Evolutionary conservation across 78 protist species (phyloP).

Genomic region (Creolimax fragrantissima): DNA sequence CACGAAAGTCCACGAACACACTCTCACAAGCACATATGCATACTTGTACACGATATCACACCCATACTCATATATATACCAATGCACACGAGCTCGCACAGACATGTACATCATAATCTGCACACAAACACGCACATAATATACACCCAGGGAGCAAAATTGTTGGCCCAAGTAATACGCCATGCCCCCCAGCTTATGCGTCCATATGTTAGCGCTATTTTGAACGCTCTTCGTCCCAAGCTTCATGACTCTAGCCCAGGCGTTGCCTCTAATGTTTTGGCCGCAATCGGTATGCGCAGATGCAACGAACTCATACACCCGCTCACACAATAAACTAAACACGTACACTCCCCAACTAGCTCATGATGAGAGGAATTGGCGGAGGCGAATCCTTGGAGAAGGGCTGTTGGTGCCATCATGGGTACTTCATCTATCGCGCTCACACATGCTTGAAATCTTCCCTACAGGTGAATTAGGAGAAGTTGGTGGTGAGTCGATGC

Average conservation of each 20-base stretch:
- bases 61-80: not conserved
- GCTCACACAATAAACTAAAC: no score
- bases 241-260: constrained; percentile 35
- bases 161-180: constrained; percentile 29
- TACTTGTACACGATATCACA: not conserved
- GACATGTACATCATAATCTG: not conserved
- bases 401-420: no score
- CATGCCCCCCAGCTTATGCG: constrained; percentile 52
- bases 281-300: constrained; percentile 55
- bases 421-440: no score
- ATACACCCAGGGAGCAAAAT: not conserved
- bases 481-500: constrained; percentile 69
- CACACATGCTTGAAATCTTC: not conserved
- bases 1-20: no score
- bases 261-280: constrained; percentile 48
- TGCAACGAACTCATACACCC: no score
- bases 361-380: no score
- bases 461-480: constrained; percentile 46
- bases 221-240: constrained; percentile 57
- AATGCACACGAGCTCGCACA: not conserved
- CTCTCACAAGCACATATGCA: not conserved
- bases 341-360: no score
- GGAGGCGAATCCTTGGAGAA: no score
- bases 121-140: not conserved
- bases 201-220: constrained; percentile 77